These are phyloP conservation scores for Mycena sanguinolenta DNA, from an alignment of 768 basidiomycete species.

Conservation along the genomic window DNA sequence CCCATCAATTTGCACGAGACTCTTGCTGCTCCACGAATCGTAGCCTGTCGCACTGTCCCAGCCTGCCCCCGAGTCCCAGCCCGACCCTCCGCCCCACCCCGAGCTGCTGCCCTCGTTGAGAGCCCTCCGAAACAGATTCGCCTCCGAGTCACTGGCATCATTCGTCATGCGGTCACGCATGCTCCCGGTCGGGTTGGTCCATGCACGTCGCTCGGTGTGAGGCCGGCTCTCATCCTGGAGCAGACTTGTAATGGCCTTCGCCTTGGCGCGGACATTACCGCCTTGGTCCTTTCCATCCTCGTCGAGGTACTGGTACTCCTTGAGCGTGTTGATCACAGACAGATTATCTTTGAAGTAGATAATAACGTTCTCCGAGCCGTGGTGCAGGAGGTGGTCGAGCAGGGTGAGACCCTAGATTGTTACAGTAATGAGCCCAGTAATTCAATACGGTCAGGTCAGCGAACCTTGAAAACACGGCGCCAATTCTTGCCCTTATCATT, in stretches of 20 bases:
- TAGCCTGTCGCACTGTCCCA: slow-evolving; percentile 34
- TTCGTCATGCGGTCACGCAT: slow-evolving; percentile 99
- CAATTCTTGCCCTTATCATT: slow-evolving; percentile 99
- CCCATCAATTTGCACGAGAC: slow-evolving; percentile 66
- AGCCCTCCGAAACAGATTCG: no score
- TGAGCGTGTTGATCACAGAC: slow-evolving; percentile 98
- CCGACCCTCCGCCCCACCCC: no score
- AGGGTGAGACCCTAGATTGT: slow-evolving; percentile 83
- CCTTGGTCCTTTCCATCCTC: slow-evolving; percentile 98
- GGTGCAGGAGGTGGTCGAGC: slow-evolving; percentile 95
- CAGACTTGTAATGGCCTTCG: slow-evolving; percentile 97
- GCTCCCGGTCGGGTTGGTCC: no score
- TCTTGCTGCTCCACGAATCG: slow-evolving; percentile 28
- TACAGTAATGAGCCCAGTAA: background rate
- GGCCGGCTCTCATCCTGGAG: slow-evolving; percentile 89
- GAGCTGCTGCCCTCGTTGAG: no score
- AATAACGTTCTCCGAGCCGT: slow-evolving; percentile 97
- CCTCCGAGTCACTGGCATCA: no score
- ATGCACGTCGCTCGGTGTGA: slow-evolving; percentile 83
- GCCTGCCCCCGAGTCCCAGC: slow-evolving; percentile 36
- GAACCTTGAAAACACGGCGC: slow-evolving; percentile 98
- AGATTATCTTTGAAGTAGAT: slow-evolving; percentile 98
- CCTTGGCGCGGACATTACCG: slow-evolving; percentile 97
- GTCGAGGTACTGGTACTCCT: slow-evolving; percentile 97
- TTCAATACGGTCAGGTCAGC: slow-evolving; percentile 34